Evolutionary conservation across 2,329 filamentous ascomycete genomes (phyloP).

Genomic region (Aspergillus chevalieri): DNA sequence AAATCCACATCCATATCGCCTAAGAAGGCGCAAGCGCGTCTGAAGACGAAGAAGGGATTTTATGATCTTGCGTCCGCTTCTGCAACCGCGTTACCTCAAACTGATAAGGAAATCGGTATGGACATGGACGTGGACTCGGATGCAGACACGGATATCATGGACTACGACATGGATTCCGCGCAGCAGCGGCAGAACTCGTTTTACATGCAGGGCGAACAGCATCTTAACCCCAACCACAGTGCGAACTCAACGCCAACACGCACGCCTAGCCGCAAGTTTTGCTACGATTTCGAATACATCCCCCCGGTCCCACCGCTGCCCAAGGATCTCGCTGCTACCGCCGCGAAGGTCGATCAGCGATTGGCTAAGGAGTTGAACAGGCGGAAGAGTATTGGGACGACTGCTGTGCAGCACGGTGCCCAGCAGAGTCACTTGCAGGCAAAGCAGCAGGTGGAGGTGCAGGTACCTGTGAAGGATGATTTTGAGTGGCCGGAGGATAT

Average conservation of each 20-base stretch:
- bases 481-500: constrained; percentile 42
- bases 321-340: constrained; percentile 24
- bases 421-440: background rate
- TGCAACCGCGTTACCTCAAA: too few relatives aligned
- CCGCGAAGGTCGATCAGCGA: constrained; percentile 21
- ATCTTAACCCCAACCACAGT: constrained; percentile 14
- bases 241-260: constrained; percentile 10
- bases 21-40: constrained; percentile 1
- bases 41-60: constrained; percentile 18
- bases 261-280: constrained; percentile 9
- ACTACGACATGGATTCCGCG: constrained; percentile 10
- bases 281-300: constrained; percentile 24
- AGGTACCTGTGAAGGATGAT: background rate
- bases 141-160: background rate
- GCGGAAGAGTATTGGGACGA: constrained; percentile 1
- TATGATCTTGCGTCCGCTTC: too few relatives aligned
- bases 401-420: background rate
- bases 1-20: background rate
- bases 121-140: too few relatives aligned
- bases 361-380: constrained; percentile 17
- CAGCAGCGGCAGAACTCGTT: constrained; percentile 4
- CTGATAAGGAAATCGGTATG: too few relatives aligned
- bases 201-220: constrained; percentile 16
- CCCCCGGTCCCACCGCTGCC: constrained; percentile 38
- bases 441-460: constrained; percentile 2